These are phyloP conservation scores for Hanseniaspora uvarum DNA, from an alignment of 1,139 yeast species.

Conservation along the genomic window DNA sequence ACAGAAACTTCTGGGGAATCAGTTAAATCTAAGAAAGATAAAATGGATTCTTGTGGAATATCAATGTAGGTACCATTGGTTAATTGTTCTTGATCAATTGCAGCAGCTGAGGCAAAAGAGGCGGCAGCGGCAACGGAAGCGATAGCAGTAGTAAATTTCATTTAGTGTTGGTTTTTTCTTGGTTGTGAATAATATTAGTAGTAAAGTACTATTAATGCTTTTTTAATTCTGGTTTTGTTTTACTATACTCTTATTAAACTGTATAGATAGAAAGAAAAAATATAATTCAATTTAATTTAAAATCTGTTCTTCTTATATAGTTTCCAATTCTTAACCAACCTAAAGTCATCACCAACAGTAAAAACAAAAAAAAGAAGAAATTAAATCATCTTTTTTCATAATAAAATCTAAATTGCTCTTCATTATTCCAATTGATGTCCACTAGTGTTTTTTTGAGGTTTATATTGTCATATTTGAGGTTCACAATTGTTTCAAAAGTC, in stretches of 20 bases:
- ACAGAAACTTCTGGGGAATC: constrained; percentile 25
- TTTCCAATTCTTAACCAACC: not conserved
- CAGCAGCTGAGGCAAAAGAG: constrained; percentile 12
- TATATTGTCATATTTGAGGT: not conserved
- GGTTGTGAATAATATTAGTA: not conserved
- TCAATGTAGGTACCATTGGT: constrained; percentile 13
- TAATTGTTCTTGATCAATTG: constrained; percentile 12
- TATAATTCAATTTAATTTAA: not conserved
- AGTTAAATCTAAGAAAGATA: constrained; percentile 27
- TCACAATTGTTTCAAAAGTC: not conserved
- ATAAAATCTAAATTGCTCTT: not conserved
- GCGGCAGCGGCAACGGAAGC: constrained; percentile 7
- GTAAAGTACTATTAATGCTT: constrained; percentile 1
- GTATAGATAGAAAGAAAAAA: not conserved
- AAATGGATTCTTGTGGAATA: constrained; percentile 27
- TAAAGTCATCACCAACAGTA: not conserved
- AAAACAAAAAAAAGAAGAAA: not conserved
- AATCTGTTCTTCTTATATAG: not conserved
- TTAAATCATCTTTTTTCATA: not conserved
- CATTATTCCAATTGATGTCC: not conserved
- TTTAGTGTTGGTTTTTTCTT: not conserved
- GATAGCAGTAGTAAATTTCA: constrained; percentile 14
- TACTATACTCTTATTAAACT: constrained; percentile 1
- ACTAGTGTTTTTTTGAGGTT: not conserved
- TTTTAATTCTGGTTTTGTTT: constrained; percentile 8